phyloP scores from a whole-genome alignment of 805 yeast genomes.

The Wickerhamiella nectarea region DNA sequence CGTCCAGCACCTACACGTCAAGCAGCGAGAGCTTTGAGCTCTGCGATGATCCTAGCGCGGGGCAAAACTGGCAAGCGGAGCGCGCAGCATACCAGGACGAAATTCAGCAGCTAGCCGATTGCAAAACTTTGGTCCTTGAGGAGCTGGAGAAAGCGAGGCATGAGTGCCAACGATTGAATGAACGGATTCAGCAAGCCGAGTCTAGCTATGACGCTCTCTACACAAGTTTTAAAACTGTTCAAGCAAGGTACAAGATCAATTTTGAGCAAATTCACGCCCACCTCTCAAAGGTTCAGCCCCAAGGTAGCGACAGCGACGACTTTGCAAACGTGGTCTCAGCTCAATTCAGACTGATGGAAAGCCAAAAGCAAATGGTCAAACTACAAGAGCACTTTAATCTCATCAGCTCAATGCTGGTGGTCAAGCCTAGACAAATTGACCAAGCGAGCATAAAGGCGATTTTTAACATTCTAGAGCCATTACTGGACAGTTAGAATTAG shows the following conservation, averaged over 20 bases:
- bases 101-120: no score
- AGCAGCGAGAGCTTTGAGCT: background rate
- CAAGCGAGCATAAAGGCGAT: background rate
- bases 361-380: slow-evolving; percentile 2
- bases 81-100: no score
- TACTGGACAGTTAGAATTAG: background rate
- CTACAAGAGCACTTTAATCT: slow-evolving; percentile 5
- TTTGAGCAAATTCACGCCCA: background rate
- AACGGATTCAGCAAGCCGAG: background rate
- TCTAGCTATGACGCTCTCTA: slow-evolving; percentile 1
- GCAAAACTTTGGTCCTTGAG: no score
- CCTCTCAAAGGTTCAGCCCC: background rate
- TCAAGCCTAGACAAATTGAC: background rate
- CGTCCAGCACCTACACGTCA: no score
- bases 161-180: background rate
- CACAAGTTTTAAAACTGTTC: background rate
- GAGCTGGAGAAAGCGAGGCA: background rate
- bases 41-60: no score
- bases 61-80: no score
- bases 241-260: background rate
- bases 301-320: background rate
- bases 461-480: background rate
- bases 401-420: background rate
- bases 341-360: background rate
- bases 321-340: background rate